Percentiles rank a stretch among this genome's conserved stretches.
These are phyloP conservation scores for Claviceps purpurea DNA, from an alignment of 2,329 filamentous ascomycete species.

Conservation along the genomic window DNA sequence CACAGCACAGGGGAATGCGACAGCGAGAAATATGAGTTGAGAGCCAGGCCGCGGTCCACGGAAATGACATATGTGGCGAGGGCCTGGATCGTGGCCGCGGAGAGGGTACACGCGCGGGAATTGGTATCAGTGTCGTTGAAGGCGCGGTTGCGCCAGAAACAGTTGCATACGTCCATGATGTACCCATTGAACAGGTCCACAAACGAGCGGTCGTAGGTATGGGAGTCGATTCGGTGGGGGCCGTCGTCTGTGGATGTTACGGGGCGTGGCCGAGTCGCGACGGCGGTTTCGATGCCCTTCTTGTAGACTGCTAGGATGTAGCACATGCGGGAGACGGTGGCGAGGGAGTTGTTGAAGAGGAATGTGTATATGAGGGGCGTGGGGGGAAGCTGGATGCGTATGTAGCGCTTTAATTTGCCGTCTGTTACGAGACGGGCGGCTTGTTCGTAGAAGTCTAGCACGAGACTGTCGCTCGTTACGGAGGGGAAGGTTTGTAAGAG, in stretches of 20 bases:
- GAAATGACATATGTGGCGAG: constrained; percentile 35
- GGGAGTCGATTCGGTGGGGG: constrained; percentile 17
- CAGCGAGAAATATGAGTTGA: constrained; percentile 41
- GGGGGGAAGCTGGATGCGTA: constrained; percentile 57
- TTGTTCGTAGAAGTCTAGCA: constrained; percentile 59
- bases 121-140: constrained; percentile 54
- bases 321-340: constrained; percentile 54
- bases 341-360: constrained; percentile 50
- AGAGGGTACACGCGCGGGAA: constrained; percentile 40
- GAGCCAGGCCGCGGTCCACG: constrained; percentile 31
- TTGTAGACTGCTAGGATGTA: constrained; percentile 61
- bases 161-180: constrained; percentile 78
- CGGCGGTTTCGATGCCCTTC: constrained; percentile 54
- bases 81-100: constrained; percentile 27
- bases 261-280: constrained; percentile 22
- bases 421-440: constrained; percentile 43
- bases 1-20: constrained; percentile 46
- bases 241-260: constrained; percentile 9
- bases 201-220: constrained; percentile 42
- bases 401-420: constrained; percentile 32
- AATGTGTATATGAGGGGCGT: constrained; percentile 57
- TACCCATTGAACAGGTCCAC: constrained; percentile 68
- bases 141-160: constrained; percentile 63
- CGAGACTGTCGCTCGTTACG: constrained; percentile 34
- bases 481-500: constrained; percentile 40